Base-by-base conservation (phyloP, 495 filamentous ascomycete genomes). In the Penicillium diatomitis region DNA sequence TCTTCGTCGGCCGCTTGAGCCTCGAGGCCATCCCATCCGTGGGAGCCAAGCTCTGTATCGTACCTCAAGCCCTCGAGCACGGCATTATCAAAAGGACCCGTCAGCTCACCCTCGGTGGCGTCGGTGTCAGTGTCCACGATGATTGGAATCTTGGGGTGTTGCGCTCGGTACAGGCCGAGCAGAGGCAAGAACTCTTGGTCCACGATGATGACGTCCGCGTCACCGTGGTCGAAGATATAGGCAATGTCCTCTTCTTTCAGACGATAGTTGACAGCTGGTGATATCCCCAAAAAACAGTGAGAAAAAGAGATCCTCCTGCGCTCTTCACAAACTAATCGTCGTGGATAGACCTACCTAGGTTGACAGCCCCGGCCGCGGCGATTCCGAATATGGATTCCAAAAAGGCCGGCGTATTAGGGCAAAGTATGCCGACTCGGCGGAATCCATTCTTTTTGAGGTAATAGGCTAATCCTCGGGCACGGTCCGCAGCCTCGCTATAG, bases 341-440 rank as follows among this genome's bases (percentile, higher is more conserved):
- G n/a, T 8, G 39, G 31, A 20, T 29, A 30, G 20, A 10, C 58
- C 48, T 56, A 81, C 76, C 81, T 50, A 95, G 82, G 54, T 87
- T 84, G 7, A 95, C 76, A 7, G 72, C 87, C 6, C 89, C 89
- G 3, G 87, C 90, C 27, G 90, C 92, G 2, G 80, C 82, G 58
- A 96, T 86, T 5, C 86, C 92, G 57, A 90, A 98, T 42, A 96
- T 84, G 2, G 80, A 75, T 67, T 97, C 91, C 12, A 97, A 70
- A 62, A 96, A 96, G 0, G 89, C 92, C 3, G 92, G 92, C 4
- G 92, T 98, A 62, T 98, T 98, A 2, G 94, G 84, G 20, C 80
- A 81, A 4, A 98, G 73, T 36, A 98, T 82, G 4, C 92, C 92
- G 2, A 85, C 76, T 48, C 85, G 77, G 60, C 79, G 84, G 56